Conservation (phyloP, 192 early-diverging fungal genomes). For the Coemansia sp. region DNA sequence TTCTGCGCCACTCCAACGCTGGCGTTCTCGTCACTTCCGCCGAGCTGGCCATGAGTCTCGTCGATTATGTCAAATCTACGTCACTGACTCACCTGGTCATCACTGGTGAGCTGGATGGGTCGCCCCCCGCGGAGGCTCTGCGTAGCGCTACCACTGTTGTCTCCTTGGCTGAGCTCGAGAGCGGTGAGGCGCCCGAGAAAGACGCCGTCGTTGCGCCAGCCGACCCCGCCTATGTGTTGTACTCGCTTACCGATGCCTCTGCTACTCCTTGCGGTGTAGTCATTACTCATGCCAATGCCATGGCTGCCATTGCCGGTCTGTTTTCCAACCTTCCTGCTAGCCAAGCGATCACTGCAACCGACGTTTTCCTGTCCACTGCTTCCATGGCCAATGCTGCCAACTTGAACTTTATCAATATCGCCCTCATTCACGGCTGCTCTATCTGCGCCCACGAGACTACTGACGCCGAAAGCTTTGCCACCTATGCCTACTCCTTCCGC, state of each 20-base stretch:
- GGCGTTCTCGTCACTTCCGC: slow-evolving; percentile 34
- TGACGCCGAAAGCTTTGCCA: slow-evolving; percentile 40
- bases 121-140: slow-evolving; percentile 15
- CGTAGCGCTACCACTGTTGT: slow-evolving; percentile 11
- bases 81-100: slow-evolving; percentile 18
- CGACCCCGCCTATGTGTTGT: slow-evolving; percentile 42
- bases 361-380: slow-evolving; percentile 37
- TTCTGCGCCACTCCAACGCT: slow-evolving; percentile 23
- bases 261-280: slow-evolving; percentile 25
- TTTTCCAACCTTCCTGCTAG: slow-evolving; percentile 25
- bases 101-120: slow-evolving; percentile 28
- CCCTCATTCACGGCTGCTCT: slow-evolving; percentile 34
- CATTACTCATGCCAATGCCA: slow-evolving; percentile 45
- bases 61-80: slow-evolving; percentile 1
- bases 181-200: slow-evolving; percentile 11
- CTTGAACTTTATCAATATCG: slow-evolving; percentile 39
- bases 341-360: slow-evolving; percentile 27
- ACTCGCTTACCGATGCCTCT: slow-evolving; percentile 6
- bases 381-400: slow-evolving; percentile 33
- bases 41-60: slow-evolving; percentile 18
- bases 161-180: slow-evolving; percentile 34
- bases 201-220: slow-evolving; percentile 27
- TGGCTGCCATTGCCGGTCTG: slow-evolving; percentile 38
- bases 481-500: slow-evolving; percentile 32
- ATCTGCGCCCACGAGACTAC: slow-evolving; percentile 39